Conservation (phyloP, 2,329 filamentous ascomycete genomes). For the Corynespora cassiicola region DNA sequence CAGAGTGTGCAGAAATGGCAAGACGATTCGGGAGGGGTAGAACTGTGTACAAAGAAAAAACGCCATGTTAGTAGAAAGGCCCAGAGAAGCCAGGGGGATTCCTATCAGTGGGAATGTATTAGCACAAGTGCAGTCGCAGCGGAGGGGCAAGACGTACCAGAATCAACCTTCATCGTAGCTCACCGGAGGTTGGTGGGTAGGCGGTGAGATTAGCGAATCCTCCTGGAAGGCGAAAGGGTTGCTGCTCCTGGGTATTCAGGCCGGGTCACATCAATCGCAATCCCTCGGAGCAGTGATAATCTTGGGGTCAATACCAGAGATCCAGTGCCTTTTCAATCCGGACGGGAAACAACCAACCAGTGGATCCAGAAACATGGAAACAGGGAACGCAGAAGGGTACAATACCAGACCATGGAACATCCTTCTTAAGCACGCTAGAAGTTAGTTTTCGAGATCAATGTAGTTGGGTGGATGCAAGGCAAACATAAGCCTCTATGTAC, state of each 20-base stretch:
- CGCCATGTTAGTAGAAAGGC: conserved; percentile 44
- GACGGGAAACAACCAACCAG: conserved; percentile 7
- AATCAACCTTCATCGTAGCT: background rate
- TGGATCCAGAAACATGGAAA: conserved; percentile 16
- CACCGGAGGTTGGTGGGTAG: background rate
- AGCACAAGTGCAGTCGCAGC: too few species aligned
- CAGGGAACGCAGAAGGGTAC: conserved; percentile 17
- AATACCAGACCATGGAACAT: conserved; percentile 13
- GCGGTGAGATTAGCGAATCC: background rate
- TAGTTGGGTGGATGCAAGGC: conserved; percentile 28
- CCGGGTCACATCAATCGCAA: too few species aligned
- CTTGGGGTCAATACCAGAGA: conserved; percentile 6
- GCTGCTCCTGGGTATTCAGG: too few species aligned
- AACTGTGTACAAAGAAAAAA: conserved; percentile 34
- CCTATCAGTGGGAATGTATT: conserved; percentile 16
- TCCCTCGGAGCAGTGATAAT: too few species aligned
- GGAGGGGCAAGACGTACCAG: too few species aligned
- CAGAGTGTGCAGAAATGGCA: conserved; percentile 20
- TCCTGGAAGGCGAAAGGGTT: too few species aligned
- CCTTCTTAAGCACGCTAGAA: conserved; percentile 34
- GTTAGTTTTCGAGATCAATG: conserved; percentile 41
- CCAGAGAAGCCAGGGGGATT: too few species aligned
- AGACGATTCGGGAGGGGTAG: conserved; percentile 17
- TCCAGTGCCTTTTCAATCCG: conserved; percentile 6
- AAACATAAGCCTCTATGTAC: conserved; percentile 36